Evolutionary conservation across 2,329 filamentous ascomycete species (phyloP).

Genomic region (Aschersonia sp.): DNA sequence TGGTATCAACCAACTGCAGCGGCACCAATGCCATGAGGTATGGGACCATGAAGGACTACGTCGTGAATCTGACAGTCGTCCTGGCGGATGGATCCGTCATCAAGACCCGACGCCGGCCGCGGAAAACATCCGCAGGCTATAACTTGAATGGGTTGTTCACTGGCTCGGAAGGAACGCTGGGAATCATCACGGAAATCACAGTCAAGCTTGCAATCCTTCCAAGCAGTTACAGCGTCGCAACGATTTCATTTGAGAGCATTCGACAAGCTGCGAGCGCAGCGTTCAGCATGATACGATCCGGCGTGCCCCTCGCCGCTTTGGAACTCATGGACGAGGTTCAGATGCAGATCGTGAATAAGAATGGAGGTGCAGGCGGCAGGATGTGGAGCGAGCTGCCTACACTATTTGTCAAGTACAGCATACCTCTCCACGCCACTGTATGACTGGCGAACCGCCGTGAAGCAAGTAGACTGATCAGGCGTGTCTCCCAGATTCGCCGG

Average conservation of each 20-base stretch:
- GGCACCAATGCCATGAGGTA: conserved; percentile 48
- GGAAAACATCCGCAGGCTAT: conserved; percentile 58
- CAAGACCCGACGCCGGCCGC: conserved; percentile 51
- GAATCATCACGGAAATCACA: conserved; percentile 55
- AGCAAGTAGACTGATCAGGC: background rate
- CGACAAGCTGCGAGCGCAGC: conserved; percentile 49
- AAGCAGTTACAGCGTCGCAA: conserved; percentile 47
- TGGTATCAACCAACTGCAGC: conserved; percentile 54
- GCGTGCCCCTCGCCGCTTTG: conserved; percentile 51
- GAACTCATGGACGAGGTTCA: conserved; percentile 50
- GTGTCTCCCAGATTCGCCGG: conserved; percentile 37
- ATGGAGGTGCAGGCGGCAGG: conserved; percentile 39
- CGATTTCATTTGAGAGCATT: conserved; percentile 44
- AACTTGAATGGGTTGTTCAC: conserved; percentile 56
- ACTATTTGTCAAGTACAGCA: conserved; percentile 49
- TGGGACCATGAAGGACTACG: conserved; percentile 65
- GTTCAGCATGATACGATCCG: conserved; percentile 46
- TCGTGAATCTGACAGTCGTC: conserved; percentile 56
- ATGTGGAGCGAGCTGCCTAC: conserved; percentile 57
- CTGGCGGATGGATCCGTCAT: conserved; percentile 51
- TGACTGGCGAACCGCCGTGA: background rate
- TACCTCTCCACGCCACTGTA: too few relatives aligned
- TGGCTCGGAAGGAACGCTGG: conserved; percentile 57
- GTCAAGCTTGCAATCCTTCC: conserved; percentile 53
- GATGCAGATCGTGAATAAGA: conserved; percentile 52